These are phyloP conservation scores for Hypomontagnella monticulosa DNA, from an alignment of 495 filamentous ascomycete genomes.

Conservation along the genomic window DNA sequence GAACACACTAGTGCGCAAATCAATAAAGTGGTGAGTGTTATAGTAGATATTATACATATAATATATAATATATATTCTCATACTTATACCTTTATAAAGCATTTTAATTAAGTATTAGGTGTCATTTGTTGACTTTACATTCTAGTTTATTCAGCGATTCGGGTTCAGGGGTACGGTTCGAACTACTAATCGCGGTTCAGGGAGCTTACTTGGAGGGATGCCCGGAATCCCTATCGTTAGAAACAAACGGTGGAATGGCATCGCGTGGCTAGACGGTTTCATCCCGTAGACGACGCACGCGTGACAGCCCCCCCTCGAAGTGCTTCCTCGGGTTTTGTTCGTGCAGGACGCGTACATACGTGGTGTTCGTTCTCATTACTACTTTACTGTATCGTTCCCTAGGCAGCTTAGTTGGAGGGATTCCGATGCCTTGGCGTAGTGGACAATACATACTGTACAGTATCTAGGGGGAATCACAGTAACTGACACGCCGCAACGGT, in stretches of 20 bases:
- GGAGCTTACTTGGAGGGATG: not conserved
- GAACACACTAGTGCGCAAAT: not conserved
- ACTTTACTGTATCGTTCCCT: not conserved
- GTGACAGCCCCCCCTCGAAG: constrained; percentile 11
- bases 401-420: constrained; percentile 1
- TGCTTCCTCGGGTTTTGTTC: not conserved
- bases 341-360: constrained; percentile 3
- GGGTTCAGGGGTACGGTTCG: no score
- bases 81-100: no score
- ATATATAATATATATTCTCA: no score
- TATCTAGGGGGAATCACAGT: constrained; percentile 8
- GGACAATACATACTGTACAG: not conserved
- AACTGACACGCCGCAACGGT: not conserved
- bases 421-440: constrained; percentile 13
- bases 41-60: not conserved
- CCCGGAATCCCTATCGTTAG: constrained; percentile 3
- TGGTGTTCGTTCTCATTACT: not conserved
- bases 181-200: not conserved
- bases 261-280: constrained; percentile 14
- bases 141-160: no score
- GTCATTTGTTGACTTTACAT: no score
- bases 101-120: no score
- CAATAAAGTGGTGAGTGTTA: not conserved
- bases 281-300: constrained; percentile 20
- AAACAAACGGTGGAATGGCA: not conserved